Conservation (phyloP, 352 stramenopile genomes). For the Elongisporangium prolatum region DNA sequence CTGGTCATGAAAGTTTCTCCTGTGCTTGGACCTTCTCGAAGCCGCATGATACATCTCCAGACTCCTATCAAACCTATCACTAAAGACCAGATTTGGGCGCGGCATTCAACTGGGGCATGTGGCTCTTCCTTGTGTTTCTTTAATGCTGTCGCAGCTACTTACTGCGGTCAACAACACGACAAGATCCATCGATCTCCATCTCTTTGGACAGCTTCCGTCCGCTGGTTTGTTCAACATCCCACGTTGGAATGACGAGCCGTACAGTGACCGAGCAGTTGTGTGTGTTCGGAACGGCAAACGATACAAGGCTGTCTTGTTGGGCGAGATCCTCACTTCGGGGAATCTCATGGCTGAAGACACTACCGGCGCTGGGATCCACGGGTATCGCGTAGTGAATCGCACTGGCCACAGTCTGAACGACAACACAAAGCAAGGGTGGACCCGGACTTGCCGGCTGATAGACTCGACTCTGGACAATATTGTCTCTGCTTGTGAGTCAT, state of each 20-base stretch:
- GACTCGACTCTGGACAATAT: slow-evolving; percentile 4
- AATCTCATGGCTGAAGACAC: neutral
- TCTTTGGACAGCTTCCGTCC: neutral
- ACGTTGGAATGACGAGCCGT: neutral
- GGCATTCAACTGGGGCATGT: slow-evolving; percentile 25
- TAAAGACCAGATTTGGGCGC: neutral
- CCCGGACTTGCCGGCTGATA: slow-evolving; percentile 1
- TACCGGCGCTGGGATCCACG: neutral
- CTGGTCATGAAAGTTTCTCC: no score
- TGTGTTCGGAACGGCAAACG: neutral
- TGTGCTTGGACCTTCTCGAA: neutral
- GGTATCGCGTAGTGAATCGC: neutral
- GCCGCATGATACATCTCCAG: neutral
- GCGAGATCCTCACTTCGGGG: neutral
- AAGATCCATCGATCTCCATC: neutral
- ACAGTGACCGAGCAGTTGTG: neutral
- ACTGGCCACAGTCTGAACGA: neutral
- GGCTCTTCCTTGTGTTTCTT: slow-evolving; percentile 19
- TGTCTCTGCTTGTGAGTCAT: neutral
- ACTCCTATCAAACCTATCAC: neutral
- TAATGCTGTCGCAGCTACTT: slow-evolving; percentile 17
- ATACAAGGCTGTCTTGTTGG: neutral
- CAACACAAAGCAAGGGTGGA: neutral
- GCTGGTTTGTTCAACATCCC: neutral
- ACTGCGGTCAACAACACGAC: neutral